phyloP scores from a whole-genome alignment of 202 grass and related monocot species.

The Miscanthus sacchariflorus region DNA sequence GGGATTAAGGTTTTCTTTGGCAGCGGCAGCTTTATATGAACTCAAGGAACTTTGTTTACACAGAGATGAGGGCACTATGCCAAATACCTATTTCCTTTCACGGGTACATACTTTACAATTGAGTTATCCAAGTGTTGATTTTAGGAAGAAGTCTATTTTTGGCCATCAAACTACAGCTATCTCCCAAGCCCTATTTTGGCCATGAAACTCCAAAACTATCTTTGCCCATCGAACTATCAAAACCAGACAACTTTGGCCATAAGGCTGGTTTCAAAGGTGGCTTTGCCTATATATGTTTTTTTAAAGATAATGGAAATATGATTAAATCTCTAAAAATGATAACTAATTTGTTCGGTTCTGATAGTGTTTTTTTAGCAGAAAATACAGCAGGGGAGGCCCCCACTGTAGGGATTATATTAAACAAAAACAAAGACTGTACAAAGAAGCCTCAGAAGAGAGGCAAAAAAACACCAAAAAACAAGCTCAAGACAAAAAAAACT shows the following conservation, averaged over 20 bases:
- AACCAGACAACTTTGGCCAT: neutral
- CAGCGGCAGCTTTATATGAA: constrained; percentile 90
- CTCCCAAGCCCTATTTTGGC: neutral
- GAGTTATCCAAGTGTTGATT: constrained; percentile 25
- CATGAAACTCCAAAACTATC: neutral
- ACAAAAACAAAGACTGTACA: no score
- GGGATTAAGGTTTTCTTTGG: constrained; percentile 92
- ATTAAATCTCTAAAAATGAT: no score
- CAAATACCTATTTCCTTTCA: constrained; percentile 78
- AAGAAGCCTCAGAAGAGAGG: no score
- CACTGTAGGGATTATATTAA: no score
- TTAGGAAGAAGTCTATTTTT: neutral
- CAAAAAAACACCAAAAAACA: no score
- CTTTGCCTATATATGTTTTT: neutral
- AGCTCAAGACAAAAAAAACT: no score
- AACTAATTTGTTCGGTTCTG: no score
- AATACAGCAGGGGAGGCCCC: no score
- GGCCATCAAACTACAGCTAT: neutral
- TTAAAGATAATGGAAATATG: no score
- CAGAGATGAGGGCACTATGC: constrained; percentile 55
- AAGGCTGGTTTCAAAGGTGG: neutral
- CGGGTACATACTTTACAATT: constrained; percentile 57
- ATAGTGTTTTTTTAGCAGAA: no score
- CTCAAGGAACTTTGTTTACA: constrained; percentile 77
- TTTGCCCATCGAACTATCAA: neutral